phyloP scores from a whole-genome alignment of 2,329 filamentous ascomycete genomes.

The Aspergillus phoenicis region DNA sequence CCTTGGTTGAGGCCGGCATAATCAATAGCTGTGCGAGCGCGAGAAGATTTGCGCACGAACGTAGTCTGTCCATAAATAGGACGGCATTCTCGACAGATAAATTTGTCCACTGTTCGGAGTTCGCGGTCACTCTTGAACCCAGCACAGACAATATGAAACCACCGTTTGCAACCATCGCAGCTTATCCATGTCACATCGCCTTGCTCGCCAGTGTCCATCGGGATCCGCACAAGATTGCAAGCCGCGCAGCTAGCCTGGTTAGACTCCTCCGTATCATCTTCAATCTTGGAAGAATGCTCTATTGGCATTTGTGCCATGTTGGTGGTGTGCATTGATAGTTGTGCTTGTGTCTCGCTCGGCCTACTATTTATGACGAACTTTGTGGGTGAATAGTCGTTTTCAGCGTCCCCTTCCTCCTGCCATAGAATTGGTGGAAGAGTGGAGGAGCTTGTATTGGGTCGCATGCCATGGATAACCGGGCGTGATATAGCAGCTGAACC shows the following conservation, averaged over 20 bases:
- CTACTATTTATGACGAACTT: constrained; percentile 16
- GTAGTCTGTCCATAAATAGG: constrained; percentile 65
- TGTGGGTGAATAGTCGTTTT: constrained; percentile 14
- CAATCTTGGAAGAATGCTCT: constrained; percentile 27
- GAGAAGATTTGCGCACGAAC: constrained; percentile 66
- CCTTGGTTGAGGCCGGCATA: constrained; percentile 70
- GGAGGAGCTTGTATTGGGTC: constrained; percentile 44
- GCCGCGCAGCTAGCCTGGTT: constrained; percentile 56
- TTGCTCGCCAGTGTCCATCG: constrained; percentile 55
- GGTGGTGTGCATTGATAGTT: constrained; percentile 8
- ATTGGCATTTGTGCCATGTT: constrained; percentile 17
- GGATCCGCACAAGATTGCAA: constrained; percentile 59
- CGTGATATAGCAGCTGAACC: constrained; percentile 44
- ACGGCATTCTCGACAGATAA: constrained; percentile 63
- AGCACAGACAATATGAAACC: constrained; percentile 69
- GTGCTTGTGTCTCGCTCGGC: constrained; percentile 8
- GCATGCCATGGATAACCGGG: constrained; percentile 37
- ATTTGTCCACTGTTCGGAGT: constrained; percentile 68
- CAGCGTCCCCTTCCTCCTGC: constrained; percentile 32
- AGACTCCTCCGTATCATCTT: constrained; percentile 33
- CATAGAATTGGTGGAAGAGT: constrained; percentile 37
- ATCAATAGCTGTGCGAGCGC: constrained; percentile 67
- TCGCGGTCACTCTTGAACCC: constrained; percentile 67
- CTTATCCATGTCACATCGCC: constrained; percentile 63
- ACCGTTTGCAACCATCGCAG: constrained; percentile 68